Percentiles rank a stretch among this genome's conserved stretches.
phyloP scores from a whole-genome alignment of 495 filamentous ascomycete genomes.

The Rostrohypoxylon terebratum region DNA sequence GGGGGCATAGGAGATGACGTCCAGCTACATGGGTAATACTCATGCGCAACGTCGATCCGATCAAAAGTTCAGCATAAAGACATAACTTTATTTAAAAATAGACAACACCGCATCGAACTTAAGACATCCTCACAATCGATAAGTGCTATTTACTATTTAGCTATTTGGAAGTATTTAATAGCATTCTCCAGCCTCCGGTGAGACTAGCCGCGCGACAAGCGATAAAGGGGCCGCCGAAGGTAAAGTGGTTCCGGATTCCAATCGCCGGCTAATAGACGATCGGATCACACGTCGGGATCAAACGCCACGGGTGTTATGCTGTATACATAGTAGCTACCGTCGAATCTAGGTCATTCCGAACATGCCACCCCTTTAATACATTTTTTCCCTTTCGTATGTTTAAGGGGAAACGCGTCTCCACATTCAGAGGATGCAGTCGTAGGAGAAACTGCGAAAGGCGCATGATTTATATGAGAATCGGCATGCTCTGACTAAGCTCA shows the following conservation, averaged over 20 bases:
- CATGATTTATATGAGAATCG: slow-evolving; percentile 7
- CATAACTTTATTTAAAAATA: slow-evolving; percentile 33
- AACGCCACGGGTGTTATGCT: slow-evolving; percentile 23
- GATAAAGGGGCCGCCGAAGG: slow-evolving; percentile 19
- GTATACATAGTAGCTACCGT: neutral
- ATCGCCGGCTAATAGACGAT: slow-evolving; percentile 13
- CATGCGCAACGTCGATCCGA: neutral
- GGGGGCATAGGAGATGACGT: neutral
- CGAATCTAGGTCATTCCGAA: slow-evolving; percentile 11
- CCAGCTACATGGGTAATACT: neutral
- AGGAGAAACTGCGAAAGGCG: slow-evolving; percentile 4
- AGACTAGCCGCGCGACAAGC: slow-evolving; percentile 10
- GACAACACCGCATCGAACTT: neutral
- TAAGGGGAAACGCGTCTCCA: slow-evolving; percentile 9
- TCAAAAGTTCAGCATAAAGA: neutral
- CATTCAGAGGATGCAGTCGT: neutral
- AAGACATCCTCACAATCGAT: slow-evolving; percentile 20
- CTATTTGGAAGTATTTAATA: neutral
- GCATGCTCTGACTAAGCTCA: slow-evolving; percentile 22
- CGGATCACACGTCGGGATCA: neutral
- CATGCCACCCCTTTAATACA: slow-evolving; percentile 9
- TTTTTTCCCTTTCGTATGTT: neutral
- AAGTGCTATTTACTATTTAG: no score
- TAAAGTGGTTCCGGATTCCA: slow-evolving; percentile 34
- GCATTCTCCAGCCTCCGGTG: slow-evolving; percentile 8